Evolutionary conservation across 2,329 filamentous ascomycete species (phyloP).

Genomic region (Xylariaceae sp.): DNA sequence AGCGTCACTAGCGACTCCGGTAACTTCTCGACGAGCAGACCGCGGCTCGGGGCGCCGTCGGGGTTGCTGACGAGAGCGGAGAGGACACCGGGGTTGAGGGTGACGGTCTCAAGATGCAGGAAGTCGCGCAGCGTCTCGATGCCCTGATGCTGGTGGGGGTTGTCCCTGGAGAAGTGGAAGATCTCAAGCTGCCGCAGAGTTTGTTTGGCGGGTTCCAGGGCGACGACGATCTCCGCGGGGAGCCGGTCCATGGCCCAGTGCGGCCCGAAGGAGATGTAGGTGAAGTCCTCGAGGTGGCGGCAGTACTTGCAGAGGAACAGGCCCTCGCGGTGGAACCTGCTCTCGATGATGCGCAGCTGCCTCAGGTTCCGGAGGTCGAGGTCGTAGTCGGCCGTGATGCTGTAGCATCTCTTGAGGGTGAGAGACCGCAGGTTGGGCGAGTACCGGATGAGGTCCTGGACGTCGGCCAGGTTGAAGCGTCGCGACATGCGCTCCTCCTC

Average conservation of each 20-base stretch:
- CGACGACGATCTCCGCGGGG: constrained; percentile 19
- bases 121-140: constrained; percentile 20
- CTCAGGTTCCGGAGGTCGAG: constrained; percentile 16
- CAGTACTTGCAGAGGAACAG: constrained; percentile 20
- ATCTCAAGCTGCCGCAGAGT: constrained; percentile 17
- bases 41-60: constrained; percentile 2
- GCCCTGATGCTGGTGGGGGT: constrained; percentile 15
- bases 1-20: constrained; percentile 14
- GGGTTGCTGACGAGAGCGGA: neutral
- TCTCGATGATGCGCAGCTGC: constrained; percentile 18
- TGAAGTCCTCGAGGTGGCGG: constrained; percentile 18
- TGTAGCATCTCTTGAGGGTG: constrained; percentile 19
- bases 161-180: constrained; percentile 15
- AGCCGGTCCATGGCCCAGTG: constrained; percentile 20
- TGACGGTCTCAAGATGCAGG: constrained; percentile 13
- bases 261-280: constrained; percentile 19
- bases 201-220: constrained; percentile 14
- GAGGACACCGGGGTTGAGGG: constrained; percentile 18
- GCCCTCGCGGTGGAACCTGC: constrained; percentile 19
- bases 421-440: constrained; percentile 17
- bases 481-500: constrained; percentile 19
- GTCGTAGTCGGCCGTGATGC: constrained; percentile 19
- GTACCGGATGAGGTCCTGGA: constrained; percentile 20
- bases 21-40: constrained; percentile 16
- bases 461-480: constrained; percentile 20